Percentiles rank a stretch among this genome's conserved stretches.
Evolutionary conservation across 2,329 filamentous ascomycete species (phyloP).

Genomic region (Fragosphaeria purpurea): DNA sequence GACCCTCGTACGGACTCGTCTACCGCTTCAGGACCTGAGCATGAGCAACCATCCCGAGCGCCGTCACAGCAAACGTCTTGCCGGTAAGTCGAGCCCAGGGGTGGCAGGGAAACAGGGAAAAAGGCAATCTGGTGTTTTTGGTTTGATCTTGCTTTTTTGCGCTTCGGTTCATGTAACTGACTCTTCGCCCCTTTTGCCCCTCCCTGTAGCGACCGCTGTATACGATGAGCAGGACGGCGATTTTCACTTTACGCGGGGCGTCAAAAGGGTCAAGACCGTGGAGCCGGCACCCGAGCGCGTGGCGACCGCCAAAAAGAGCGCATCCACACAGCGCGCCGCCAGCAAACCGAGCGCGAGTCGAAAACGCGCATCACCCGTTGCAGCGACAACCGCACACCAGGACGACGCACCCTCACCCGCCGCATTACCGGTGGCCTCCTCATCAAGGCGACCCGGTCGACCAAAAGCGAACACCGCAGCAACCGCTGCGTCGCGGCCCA

Average conservation of each 20-base stretch:
- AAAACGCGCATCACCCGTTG: constrained; percentile 19
- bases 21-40: constrained; percentile 57
- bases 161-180: too few relatives aligned
- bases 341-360: constrained; percentile 28
- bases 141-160: too few relatives aligned
- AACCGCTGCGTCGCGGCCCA: too few relatives aligned
- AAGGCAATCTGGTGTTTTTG: not conserved
- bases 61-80: constrained; percentile 54
- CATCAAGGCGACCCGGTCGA: constrained; percentile 4
- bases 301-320: constrained; percentile 13
- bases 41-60: constrained; percentile 55
- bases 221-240: constrained; percentile 71
- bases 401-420: constrained; percentile 1
- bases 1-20: constrained; percentile 55
- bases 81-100: constrained; percentile 31
- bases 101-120: not conserved
- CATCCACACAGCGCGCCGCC: constrained; percentile 28
- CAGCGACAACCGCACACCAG: constrained; percentile 12
- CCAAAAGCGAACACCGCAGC: constrained; percentile 6
- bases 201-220: constrained; percentile 20
- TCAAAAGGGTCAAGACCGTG: constrained; percentile 52
- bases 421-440: not conserved
- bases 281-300: constrained; percentile 26
- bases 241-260: constrained; percentile 61
- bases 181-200: too few relatives aligned